Evolutionary conservation across 2,329 filamentous ascomycete species (phyloP), one percentile per base, ranked within the genome.

Genomic region (Diaporthe caulivora): DNA sequence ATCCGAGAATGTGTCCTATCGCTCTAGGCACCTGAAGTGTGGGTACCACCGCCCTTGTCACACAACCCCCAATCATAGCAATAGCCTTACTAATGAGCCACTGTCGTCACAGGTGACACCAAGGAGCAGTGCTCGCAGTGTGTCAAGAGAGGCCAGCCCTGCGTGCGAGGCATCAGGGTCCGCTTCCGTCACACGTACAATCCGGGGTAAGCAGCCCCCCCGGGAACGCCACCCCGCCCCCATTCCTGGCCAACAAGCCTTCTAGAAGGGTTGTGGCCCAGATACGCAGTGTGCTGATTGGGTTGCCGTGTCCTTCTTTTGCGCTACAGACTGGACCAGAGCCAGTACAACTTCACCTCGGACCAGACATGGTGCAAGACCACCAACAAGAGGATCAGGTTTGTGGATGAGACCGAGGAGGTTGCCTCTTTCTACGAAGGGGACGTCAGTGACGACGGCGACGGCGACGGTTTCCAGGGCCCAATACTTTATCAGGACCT

Each of bases 111-210:
- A 64, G 60, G 60, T 17, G 60, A 64, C 60, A 64, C 60, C 40
- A 64, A 64, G 42, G 60, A 64, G 60, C 60, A 64, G 60, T 74
- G 72, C 53, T 31, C 72, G n/a, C 72, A 72, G 37, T 74, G 72
- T 64, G 60, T 29, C n/a, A 71, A 67, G 51, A 72, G 71, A 53
- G 60, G 60, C 24, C 62, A 72, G 49, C 69, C 54, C 58, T 74
- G 72, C 55, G 57, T 74, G 40, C 57, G 69, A 47, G 72, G 54
- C 15, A 60, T 72, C 34, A 74, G 64, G 24, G 60, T 74, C 51
- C 72, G 72, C 21, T 74, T 74, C 60, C 72, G 72, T 15, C 69
- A 74, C 42, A 72, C 51, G 9, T 74, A 58, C 42, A 71, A 71
- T 55, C 69, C 72, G 29, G 47, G 72, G 72, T 67, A 47, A 74